These are phyloP conservation scores for Acanthamoeba royreba DNA, from an alignment of 208 protist species.

Conservation along the genomic window DNA sequence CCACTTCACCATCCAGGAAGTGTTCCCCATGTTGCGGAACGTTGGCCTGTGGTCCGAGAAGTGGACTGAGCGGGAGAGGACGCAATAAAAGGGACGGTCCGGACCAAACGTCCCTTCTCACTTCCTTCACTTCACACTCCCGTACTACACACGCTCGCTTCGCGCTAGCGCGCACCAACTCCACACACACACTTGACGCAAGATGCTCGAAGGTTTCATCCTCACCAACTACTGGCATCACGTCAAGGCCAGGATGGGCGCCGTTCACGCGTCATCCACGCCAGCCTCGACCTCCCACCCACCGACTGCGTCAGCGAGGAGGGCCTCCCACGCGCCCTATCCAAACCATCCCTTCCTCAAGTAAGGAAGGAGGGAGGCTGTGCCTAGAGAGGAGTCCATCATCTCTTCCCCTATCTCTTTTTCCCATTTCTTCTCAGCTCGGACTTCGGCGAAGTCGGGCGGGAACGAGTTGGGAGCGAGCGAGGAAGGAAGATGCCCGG, in stretches of 20 bases:
- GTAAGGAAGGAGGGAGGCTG: neutral
- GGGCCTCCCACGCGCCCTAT: neutral
- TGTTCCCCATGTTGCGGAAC: too few relatives aligned
- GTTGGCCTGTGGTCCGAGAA: too few relatives aligned
- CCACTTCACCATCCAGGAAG: too few relatives aligned
- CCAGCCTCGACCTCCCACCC: neutral
- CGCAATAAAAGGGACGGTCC: too few relatives aligned
- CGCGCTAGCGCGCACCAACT: neutral
- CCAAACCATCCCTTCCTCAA: conserved; percentile 1
- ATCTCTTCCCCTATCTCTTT: neutral
- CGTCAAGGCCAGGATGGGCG: neutral
- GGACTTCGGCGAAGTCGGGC: neutral
- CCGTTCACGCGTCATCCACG: neutral
- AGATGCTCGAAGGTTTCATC: conserved; percentile 26
- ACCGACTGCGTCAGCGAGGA: neutral
- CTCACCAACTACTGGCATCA: neutral
- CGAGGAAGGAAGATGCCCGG: too few relatives aligned
- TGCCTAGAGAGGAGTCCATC: neutral
- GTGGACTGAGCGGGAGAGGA: too few relatives aligned
- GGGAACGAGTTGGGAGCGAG: too few relatives aligned
- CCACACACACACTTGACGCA: neutral
- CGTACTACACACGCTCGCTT: neutral
- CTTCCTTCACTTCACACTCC: neutral
- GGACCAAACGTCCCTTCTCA: too few relatives aligned
- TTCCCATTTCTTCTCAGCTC: neutral